These are phyloP conservation scores for Metarhizium humberi DNA, from an alignment of 2,329 filamentous ascomycete genomes.

Conservation along the genomic window DNA sequence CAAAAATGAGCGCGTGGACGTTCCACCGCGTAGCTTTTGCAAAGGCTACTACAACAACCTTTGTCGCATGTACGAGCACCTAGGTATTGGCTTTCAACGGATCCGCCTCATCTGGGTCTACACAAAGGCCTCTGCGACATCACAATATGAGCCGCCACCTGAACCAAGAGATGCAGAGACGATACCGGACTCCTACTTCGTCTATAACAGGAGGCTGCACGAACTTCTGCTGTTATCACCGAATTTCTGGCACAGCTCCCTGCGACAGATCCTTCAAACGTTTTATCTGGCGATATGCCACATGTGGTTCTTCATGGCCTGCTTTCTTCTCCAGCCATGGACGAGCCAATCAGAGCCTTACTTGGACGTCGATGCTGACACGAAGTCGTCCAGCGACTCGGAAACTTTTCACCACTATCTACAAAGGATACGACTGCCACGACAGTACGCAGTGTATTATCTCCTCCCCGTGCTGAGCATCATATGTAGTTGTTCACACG, in stretches of 20 bases:
- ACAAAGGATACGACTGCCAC: conserved; percentile 37
- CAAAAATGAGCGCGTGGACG: conserved; percentile 24
- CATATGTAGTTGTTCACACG: conserved; percentile 45
- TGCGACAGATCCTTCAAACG: conserved; percentile 33
- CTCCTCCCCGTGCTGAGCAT: conserved; percentile 45
- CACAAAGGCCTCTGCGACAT: conserved; percentile 19
- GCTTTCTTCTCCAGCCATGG: conserved; percentile 34
- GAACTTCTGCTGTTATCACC: conserved; percentile 33
- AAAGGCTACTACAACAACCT: conserved; percentile 45
- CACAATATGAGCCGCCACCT: conserved; percentile 1
- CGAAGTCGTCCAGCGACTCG: not conserved
- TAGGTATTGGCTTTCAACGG: conserved; percentile 38
- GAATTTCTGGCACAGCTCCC: conserved; percentile 21
- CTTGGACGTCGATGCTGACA: too few relatives aligned
- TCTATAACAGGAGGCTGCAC: conserved; percentile 46
- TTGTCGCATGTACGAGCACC: conserved; percentile 44
- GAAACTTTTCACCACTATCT: conserved; percentile 26
- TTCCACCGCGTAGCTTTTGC: conserved; percentile 28
- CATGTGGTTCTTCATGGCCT: conserved; percentile 43
- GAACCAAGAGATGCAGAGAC: conserved; percentile 8
- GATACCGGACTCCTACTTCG: conserved; percentile 32
- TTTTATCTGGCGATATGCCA: conserved; percentile 37
- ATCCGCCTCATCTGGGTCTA: conserved; percentile 46
- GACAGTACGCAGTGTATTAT: conserved; percentile 37
- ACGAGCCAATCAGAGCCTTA: not conserved